Evolutionary conservation across 2,329 filamentous ascomycete genomes (phyloP).

Genomic region (Calycina marina): DNA sequence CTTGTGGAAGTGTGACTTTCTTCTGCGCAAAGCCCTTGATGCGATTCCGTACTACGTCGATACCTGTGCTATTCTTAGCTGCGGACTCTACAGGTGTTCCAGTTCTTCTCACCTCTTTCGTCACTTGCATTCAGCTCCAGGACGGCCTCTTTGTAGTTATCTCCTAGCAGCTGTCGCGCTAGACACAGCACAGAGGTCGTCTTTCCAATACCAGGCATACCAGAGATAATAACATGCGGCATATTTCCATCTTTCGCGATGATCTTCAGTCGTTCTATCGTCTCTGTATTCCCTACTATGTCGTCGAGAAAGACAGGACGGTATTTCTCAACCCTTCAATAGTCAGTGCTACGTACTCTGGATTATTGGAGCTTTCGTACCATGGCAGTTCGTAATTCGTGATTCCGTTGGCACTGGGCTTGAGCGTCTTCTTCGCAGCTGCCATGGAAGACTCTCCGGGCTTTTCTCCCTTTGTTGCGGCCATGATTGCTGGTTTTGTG

Average conservation of each 20-base stretch:
- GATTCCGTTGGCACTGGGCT: conserved; percentile 33
- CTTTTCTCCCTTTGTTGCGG: conserved; percentile 16
- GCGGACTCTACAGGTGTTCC: background rate
- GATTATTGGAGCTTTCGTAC: too few species aligned
- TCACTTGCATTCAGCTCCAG: conserved; percentile 93
- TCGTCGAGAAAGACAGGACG: conserved; percentile 89
- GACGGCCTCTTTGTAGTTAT: conserved; percentile 94
- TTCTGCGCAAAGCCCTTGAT: conserved; percentile 99
- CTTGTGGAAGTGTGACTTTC: conserved; percentile 85
- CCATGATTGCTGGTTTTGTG: conserved; percentile 10
- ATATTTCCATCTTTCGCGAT: conserved; percentile 98
- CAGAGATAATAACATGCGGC: conserved; percentile 98
- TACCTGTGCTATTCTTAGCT: conserved; percentile 37
- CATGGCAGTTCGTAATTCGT: conserved; percentile 65
- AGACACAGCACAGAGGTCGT: conserved; percentile 91
- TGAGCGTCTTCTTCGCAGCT: conserved; percentile 40
- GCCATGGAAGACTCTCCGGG: conserved; percentile 46
- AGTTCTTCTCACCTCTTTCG: conserved; percentile 51
- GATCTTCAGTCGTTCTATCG: conserved; percentile 92
- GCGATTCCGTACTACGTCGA: conserved; percentile 90
- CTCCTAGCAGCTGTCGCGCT: conserved; percentile 78
- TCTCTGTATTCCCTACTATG: conserved; percentile 95
- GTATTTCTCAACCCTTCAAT: conserved; percentile 88
- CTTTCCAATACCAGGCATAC: conserved; percentile 98
- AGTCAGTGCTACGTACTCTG: too few species aligned